Percentiles rank a stretch among this genome's conserved stretches.
These are phyloP conservation scores for Backusella mclennaniae DNA, from an alignment of 192 early-diverging fungal species.

Conservation along the genomic window DNA sequence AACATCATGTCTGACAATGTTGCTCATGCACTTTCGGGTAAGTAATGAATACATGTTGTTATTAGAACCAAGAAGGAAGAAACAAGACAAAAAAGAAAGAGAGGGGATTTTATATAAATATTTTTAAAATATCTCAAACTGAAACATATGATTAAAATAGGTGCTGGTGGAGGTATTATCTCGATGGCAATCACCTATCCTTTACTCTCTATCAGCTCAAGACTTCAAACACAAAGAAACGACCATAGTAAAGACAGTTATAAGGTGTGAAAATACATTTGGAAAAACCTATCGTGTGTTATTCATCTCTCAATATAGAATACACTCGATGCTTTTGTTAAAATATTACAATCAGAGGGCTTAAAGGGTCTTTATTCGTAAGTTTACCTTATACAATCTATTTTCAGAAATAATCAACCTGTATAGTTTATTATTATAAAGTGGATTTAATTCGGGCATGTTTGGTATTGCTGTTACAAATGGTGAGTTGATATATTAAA, in stretches of 20 bases:
- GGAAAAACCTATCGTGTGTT: neutral
- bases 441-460: conserved; percentile 90
- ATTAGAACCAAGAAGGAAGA: neutral
- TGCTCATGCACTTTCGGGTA: conserved; percentile 75
- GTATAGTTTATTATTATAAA: conserved; percentile 29
- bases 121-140: neutral
- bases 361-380: conserved; percentile 87
- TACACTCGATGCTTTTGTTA: conserved; percentile 74
- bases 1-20: conserved; percentile 75
- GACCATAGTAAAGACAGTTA: conserved; percentile 56
- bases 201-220: conserved; percentile 73
- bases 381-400: conserved; percentile 14
- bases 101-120: neutral
- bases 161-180: conserved; percentile 86
- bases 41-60: conserved; percentile 14
- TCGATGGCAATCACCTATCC: conserved; percentile 96
- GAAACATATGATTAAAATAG: conserved; percentile 38
- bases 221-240: conserved; percentile 77
- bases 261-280: conserved; percentile 36
- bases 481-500: conserved; percentile 57
- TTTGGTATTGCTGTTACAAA: conserved; percentile 97
- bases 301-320: conserved; percentile 31
- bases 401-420: neutral
- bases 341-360: conserved; percentile 90
- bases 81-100: neutral